Percentiles rank a stretch among this genome's conserved stretches.
Conservation (phyloP, 1,284 basidiomycete genomes). For the Ceratobasidium papillatum region DNA sequence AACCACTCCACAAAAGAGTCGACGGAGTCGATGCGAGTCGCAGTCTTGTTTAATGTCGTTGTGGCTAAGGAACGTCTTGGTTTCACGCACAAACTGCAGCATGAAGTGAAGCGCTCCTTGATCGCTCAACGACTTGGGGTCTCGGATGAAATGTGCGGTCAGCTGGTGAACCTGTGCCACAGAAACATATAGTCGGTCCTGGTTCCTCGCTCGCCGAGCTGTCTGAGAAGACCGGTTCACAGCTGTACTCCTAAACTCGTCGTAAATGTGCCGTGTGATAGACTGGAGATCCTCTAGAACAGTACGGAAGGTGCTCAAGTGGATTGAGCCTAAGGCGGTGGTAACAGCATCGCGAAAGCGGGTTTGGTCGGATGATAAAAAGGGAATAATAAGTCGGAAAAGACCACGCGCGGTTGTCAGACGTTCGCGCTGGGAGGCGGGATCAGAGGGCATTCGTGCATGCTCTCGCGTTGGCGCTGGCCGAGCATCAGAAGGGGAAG, state of each 20-base stretch:
- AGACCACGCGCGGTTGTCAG: conserved; percentile 81
- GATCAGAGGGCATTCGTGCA: conserved; percentile 74
- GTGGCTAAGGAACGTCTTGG: conserved; percentile 77
- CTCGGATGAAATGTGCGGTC: conserved; percentile 79
- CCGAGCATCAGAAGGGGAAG: conserved; percentile 69
- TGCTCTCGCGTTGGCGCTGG: conserved; percentile 69
- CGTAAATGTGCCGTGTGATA: conserved; percentile 82
- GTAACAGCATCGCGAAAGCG: conserved; percentile 88
- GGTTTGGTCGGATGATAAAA: conserved; percentile 85
- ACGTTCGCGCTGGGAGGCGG: conserved; percentile 72
- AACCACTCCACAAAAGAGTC: conserved; percentile 90
- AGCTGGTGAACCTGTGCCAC: conserved; percentile 91
- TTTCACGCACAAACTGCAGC: conserved; percentile 86
- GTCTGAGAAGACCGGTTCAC: conserved; percentile 44
- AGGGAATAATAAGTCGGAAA: conserved; percentile 86
- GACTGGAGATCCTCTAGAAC: conserved; percentile 85
- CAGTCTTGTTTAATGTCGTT: conserved; percentile 79
- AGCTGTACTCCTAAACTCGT: conserved; percentile 64
- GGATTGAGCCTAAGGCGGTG: conserved; percentile 87
- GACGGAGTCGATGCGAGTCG: conserved; percentile 81
- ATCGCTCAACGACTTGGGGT: conserved; percentile 73
- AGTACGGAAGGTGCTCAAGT: conserved; percentile 77
- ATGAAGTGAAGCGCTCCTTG: conserved; percentile 80
- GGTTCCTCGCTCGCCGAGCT: conserved; percentile 68
- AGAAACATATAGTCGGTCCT: conserved; percentile 85